Percentiles rank a stretch among this genome's conserved stretches.
These are phyloP conservation scores for Pulveroboletus sp. DNA, from an alignment of 768 basidiomycete species.

Conservation along the genomic window DNA sequence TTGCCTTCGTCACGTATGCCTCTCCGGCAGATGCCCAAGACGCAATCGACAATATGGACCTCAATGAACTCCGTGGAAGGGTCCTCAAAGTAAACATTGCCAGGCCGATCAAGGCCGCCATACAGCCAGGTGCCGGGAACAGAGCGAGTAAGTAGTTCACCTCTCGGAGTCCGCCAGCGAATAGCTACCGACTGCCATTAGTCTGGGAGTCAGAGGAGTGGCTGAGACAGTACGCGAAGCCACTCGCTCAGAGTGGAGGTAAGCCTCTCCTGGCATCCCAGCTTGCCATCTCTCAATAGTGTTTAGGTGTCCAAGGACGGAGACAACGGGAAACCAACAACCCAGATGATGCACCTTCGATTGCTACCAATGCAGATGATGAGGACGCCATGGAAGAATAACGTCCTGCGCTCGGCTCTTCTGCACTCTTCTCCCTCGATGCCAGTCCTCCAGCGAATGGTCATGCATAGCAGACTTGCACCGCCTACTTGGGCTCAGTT, in stretches of 20 bases:
- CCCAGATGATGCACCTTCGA: constrained; percentile 21
- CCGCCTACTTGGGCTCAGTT: neutral
- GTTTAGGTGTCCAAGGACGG: constrained; percentile 52
- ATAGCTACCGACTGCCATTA: constrained; percentile 28
- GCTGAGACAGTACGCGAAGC: constrained; percentile 77
- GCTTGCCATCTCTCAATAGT: neutral
- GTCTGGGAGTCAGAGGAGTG: constrained; percentile 98
- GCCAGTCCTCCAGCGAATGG: neutral
- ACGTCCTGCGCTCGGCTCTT: constrained; percentile 6
- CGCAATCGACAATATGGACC: constrained; percentile 98
- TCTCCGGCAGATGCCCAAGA: constrained; percentile 84
- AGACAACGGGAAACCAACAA: constrained; percentile 26
- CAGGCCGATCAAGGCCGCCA: constrained; percentile 68
- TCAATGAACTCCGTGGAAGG: constrained; percentile 79
- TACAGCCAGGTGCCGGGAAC: constrained; percentile 61
- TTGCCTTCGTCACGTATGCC: constrained; percentile 86
- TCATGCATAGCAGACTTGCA: neutral
- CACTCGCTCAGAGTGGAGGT: constrained; percentile 73
- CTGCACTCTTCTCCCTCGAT: neutral
- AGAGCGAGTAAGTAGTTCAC: constrained; percentile 58
- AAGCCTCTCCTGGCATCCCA: constrained; percentile 13
- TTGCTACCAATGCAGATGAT: constrained; percentile 31
- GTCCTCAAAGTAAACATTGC: constrained; percentile 84
- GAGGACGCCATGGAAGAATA: constrained; percentile 68
- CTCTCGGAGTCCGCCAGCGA: neutral